Base-by-base conservation (phyloP, 345 rosid species). In the Eucalyptus rudis region DNA sequence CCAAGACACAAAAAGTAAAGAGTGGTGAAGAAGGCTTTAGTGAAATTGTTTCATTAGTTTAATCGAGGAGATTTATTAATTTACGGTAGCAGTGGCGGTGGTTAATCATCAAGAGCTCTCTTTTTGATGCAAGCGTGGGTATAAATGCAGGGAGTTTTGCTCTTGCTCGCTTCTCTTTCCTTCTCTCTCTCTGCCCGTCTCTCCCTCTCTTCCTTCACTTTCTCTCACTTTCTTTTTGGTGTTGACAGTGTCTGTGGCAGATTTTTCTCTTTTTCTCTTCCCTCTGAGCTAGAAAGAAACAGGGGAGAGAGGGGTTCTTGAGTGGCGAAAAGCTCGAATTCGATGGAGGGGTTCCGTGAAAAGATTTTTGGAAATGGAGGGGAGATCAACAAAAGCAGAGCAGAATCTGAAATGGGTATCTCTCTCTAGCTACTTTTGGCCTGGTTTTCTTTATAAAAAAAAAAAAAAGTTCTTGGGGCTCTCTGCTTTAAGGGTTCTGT, bases 121-220 rank as follows among this genome's bases (percentile, higher is more conserved):
- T 94, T 95, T 97, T 97, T 94, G 5, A 96, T 95, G 99, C 97
- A 97, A 93, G 98, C 98, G 98, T 97, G 99, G 97, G 96, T 96
- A 96, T 96, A 95, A 94, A 96, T 93, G 92, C 95, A 91, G 93
- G 90, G 90, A 92, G 95, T 93, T 86, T 94, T 93, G 91, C 90
- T 83, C 24, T 87, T 89, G 11, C 88, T 87, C 86, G n/a, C 85
- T 58, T 86, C 89, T 56, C 93, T 90, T 90, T 91, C 91, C 83
- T 89, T 13, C 86, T 22, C 59, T 8, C 59, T 51, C n/a, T 89
- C 81, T 51, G 19, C 56, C 86, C 66, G 86, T 56, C 59, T 56
- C n/a, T 89, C 71, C 88, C 80, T 91, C 92, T 89, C 29, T 89
- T 56, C 66, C 86, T 40, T 88, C 90, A 90, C 90, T 92, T 87